Evolutionary conservation across 345 rosid species (phyloP), one percentile per base, ranked within the genome.

Genomic region (Arabidopsis suecica): DNA sequence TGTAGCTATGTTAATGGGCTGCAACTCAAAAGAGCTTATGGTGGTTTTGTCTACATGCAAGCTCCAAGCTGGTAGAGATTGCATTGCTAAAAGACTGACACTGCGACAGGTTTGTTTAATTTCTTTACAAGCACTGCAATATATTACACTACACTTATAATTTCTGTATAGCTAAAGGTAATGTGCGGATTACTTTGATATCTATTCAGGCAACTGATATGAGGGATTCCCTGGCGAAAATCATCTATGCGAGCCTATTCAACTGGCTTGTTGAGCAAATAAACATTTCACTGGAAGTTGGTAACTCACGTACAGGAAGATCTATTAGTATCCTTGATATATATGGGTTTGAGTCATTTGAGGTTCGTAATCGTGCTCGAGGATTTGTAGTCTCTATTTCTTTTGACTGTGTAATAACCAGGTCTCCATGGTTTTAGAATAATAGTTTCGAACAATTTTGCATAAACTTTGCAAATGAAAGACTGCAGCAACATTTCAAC

Each of bases 401-500:
- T 76, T 59, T 54, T 41, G 22, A 61, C 3, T 69, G 11, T 74
- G 65, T 79, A 48, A 78, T 74, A 28, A 79, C 65, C 23, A 57
- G 5, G 22, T 44, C 61, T 73, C 11, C 53, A 32, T 77, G 38
- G 78, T 84, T 82, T 66, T 88, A 93, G 98, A 87, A 83, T 61
- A 93, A 93, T 80, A 86, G 94, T 82, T 93, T 93, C 79, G 98
- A 93, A 78, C 98, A 93, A 67, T 88, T 93, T 66, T 93, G 96
- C 78, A 93, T 93, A 65, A 93, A 93, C 74, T 93, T 91, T 81
- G 94, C 98, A 69, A 93, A 93, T 81, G 98, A 93, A 84, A 88
- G 98, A 79, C 81, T 93, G 82, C 98, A 93, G 72, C 97, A 93
- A 78, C 97, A 93, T 77, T 89, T 93, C 81, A 91, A 85, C 65